Evolutionary conservation across 192 early-diverging fungal species (phyloP).

Genomic region (Coemansia reversa): DNA sequence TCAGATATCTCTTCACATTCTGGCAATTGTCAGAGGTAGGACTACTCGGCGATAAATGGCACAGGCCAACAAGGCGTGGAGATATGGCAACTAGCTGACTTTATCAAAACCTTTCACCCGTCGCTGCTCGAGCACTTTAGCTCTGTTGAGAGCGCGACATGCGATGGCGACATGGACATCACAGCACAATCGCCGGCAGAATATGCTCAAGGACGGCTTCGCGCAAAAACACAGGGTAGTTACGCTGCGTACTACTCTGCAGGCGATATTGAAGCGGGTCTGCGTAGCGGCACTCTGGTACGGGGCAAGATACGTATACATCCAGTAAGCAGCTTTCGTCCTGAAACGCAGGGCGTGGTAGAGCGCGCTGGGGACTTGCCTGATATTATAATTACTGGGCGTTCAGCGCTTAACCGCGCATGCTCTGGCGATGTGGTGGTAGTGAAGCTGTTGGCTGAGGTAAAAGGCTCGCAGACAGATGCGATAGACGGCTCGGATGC

Average conservation of each 20-base stretch:
- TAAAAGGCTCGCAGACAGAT: background rate
- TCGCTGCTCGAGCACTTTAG: constrained; percentile 52
- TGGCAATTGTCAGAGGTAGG: no score
- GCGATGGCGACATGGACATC: constrained; percentile 55
- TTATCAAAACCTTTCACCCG: constrained; percentile 46
- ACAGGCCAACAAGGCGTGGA: constrained; percentile 14
- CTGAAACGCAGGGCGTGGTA: constrained; percentile 26
- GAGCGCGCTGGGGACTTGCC: constrained; percentile 44
- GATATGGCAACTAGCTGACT: constrained; percentile 31
- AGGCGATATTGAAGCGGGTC: constrained; percentile 34
- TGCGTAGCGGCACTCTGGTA: constrained; percentile 41
- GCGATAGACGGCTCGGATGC: background rate
- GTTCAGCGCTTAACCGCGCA: constrained; percentile 52
- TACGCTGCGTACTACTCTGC: constrained; percentile 20
- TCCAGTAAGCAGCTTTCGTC: constrained; percentile 9
- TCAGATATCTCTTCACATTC: no score
- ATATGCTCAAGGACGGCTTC: constrained; percentile 35
- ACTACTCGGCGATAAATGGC: background rate
- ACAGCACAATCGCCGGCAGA: constrained; percentile 30
- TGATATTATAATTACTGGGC: constrained; percentile 64
- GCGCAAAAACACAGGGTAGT: constrained; percentile 18
- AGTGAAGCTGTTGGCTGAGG: constrained; percentile 56
- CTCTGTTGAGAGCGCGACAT: constrained; percentile 56
- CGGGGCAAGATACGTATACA: constrained; percentile 39
- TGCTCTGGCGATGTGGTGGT: constrained; percentile 66